Evolutionary conservation across 2,329 filamentous ascomycete genomes (phyloP), one percentile per base, ranked within the genome.

Genomic region (Berkeleyomyces rouxiae): DNA sequence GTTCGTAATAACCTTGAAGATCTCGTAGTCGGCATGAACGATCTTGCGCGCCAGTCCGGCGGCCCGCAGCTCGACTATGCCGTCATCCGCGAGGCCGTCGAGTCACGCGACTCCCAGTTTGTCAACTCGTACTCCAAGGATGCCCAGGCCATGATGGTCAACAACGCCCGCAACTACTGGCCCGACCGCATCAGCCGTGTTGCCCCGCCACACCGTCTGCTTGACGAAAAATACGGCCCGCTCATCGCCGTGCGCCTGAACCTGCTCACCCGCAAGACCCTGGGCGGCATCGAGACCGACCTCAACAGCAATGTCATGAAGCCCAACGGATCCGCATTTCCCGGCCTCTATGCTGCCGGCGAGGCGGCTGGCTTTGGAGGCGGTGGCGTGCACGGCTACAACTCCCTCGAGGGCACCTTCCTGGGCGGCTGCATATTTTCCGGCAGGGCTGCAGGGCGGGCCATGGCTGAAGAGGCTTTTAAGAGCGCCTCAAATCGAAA

Each of bases 381-480:
- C 1, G 82, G 82, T 1, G 82, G 82, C 13, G 79, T 84, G 0
- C 82, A 84, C 66, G 82, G 82, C 0, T 84, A 84, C 67, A 82
- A 75, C 67, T 79, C 82, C 1, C 76, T 84, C 43, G 82, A 84
- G 69, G 82, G 82, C 0, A 84, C 82, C 0, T 84, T 84, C 67
- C 67, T 84, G 3, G 82, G 82, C 11, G 82, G 82, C 0, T 84
- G 82, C 64, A 83, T 84, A 67, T 84, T 84, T 67, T 83, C 81
- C 0, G 82, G 82, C 0, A 71, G 81, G 4, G 77, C 77, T 0
- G 82, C 81, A 0, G 82, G 82, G 0, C 72, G 77, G 7, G 80
- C 76, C 0, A 78, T 84, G 67, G 79, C 76, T 0, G 75, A 77
- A 3, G 79, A 82, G 66, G 51, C 59, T 6, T 47, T 62, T 4